Base-by-base conservation (phyloP, 805 yeast species). In the Wickerhamomyces mucosus region DNA sequence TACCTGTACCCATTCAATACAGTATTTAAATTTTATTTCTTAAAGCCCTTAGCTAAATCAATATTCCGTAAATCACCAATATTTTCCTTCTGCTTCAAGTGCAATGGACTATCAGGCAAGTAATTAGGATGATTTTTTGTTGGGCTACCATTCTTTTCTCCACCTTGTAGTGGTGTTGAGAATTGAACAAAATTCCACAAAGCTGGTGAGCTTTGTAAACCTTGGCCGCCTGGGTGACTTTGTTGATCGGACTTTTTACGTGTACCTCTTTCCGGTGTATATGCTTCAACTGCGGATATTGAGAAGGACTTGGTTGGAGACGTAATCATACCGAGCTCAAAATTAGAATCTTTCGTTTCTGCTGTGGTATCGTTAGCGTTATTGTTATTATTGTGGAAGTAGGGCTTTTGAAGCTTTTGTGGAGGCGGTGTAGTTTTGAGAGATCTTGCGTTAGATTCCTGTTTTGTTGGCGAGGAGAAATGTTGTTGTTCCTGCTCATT, bases 111-210 rank as follows among this genome's bases (percentile, higher is more conserved):
- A 25, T 42, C 51, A 8, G 46, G 47, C 2, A 40, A 10, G 18
- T 26, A 32, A 3, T 21, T 29, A 18, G 32, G 32, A 15, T 40
- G 40, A 32, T 42, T 39, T 27, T 48, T 45, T 6, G 38, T 32
- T 5, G 52, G 51, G 8, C 48, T 39, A 11, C 19, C 35, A 12
- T 18, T n/a, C 7, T 14, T 34, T 26, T 42, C 41, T 6, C 46
- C 47, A n/a, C 48, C 45, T 21, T 46, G 50, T 28, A 46, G 34
- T 20, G 55, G 55, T 4, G 76, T 69, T 25, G 72, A 62, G 34
- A 88, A 76, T 47, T 86, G 95, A 48, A 88, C 84, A 58, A 83
- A 77, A 51, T 81, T 83, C 96, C 96, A 84, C 37, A 88, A 72
- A 13, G 95, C 96, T 2, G 97, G 97, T 2, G 95, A 83, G 19